Percentiles rank a stretch among this genome's conserved stretches.
These are phyloP conservation scores for Gonium pectorale DNA, from an alignment of 139 green algal genomes.

Conservation along the genomic window DNA sequence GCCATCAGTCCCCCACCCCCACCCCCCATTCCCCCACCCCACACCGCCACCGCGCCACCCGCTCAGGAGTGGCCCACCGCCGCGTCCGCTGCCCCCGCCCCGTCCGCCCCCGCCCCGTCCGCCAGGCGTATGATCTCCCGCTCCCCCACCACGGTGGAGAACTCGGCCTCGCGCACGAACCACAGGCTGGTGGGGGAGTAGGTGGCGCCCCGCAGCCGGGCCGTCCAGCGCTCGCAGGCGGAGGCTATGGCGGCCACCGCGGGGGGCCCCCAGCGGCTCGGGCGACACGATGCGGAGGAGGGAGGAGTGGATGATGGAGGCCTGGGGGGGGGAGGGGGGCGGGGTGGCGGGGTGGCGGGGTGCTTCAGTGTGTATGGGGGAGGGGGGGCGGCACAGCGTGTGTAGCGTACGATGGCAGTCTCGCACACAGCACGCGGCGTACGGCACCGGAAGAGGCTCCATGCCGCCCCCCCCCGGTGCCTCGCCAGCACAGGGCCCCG, in stretches of 20 bases:
- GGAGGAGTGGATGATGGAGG: conserved; percentile 52
- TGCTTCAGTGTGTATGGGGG: no score
- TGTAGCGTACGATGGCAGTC: no score
- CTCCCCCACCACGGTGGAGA: conserved; percentile 37
- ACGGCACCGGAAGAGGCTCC: no score
- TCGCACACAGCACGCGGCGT: no score
- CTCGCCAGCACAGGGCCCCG: background rate
- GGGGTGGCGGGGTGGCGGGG: no score
- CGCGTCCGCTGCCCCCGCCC: no score
- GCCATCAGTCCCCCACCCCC: background rate
- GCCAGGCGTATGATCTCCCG: conserved; percentile 34
- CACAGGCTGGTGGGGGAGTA: conserved; percentile 21
- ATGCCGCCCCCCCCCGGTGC: background rate
- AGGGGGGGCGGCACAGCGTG: background rate
- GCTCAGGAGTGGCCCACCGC: no score
- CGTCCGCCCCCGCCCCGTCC: background rate
- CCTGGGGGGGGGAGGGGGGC: background rate
- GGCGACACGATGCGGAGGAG: conserved; percentile 44
- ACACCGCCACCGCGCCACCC: no score
- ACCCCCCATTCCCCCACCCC: background rate
- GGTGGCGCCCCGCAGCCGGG: background rate
- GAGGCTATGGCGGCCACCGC: conserved; percentile 11
- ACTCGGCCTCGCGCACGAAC: conserved; percentile 41
- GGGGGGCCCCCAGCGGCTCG: background rate
- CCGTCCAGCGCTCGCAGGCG: conserved; percentile 16